Conservation (phyloP, 1,284 basidiomycete species). For the Ganoderma resinaceum region DNA sequence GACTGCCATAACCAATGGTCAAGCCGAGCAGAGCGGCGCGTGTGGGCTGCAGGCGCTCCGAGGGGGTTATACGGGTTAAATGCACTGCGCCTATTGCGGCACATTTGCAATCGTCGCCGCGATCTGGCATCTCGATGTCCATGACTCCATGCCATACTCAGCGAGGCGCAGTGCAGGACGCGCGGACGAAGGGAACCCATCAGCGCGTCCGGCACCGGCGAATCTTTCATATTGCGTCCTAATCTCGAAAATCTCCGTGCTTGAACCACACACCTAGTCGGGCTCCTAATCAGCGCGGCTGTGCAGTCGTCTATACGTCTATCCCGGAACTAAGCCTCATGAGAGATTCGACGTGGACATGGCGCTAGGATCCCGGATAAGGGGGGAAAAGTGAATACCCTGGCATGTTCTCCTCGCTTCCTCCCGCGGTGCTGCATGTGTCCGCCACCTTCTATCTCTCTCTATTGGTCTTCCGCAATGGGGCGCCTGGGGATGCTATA, state of each 20-base stretch:
- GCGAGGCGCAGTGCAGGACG: neutral
- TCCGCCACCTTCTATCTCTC: neutral
- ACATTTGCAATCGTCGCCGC: neutral
- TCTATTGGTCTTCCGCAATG: neutral
- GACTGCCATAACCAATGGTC: neutral
- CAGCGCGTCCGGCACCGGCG: neutral
- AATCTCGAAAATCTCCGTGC: slow-evolving; percentile 5
- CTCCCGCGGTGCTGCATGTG: neutral
- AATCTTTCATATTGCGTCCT: neutral
- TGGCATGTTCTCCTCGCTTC: neutral
- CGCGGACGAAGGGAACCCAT: neutral
- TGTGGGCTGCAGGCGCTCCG: neutral
- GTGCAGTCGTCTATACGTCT: neutral
- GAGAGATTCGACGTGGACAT: neutral
- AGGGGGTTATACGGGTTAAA: slow-evolving; percentile 4
- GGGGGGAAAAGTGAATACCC: neutral
- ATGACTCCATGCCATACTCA: neutral
- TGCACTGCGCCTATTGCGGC: neutral
- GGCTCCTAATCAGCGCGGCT: slow-evolving; percentile 1
- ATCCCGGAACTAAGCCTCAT: neutral
- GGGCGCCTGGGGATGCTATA: neutral
- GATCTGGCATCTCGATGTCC: slow-evolving; percentile 1
- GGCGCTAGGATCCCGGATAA: neutral
- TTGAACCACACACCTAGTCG: neutral
- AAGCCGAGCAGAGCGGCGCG: neutral